Evolutionary conservation across 2,329 filamentous ascomycete species (phyloP).

Genomic region (Cladosporium sp.): DNA sequence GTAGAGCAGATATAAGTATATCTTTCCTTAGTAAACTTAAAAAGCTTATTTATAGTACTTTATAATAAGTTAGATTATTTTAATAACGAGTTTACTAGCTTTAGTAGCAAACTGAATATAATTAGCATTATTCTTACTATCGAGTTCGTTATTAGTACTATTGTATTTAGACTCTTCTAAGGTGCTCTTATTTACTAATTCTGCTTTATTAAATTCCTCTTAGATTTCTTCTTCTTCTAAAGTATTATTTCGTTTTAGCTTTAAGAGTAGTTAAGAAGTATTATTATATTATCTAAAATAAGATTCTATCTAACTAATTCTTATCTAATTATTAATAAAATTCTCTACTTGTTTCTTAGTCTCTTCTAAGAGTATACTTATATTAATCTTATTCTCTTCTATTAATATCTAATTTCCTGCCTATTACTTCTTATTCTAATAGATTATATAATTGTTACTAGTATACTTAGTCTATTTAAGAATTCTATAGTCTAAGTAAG

Average conservation of each 20-base stretch:
- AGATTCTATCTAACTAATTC: not conserved
- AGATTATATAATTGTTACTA: not conserved
- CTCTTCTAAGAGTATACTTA: not conserved
- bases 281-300: not conserved
- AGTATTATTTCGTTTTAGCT: not conserved
- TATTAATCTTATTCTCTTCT: not conserved
- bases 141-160: not conserved
- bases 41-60: not conserved
- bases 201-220: not conserved
- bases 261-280: not conserved
- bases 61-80: not conserved
- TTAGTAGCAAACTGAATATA: not conserved
- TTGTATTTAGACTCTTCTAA: not conserved
- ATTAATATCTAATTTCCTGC: not conserved
- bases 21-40: not conserved
- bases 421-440: constrained; percentile 2
- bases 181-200: not conserved
- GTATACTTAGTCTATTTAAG: not conserved
- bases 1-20: constrained; percentile 6
- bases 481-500: not conserved
- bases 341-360: not conserved
- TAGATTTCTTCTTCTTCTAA: constrained; percentile 9
- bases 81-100: not conserved
- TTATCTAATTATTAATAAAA: not conserved
- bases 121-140: not conserved